Evolutionary conservation across 345 rosid species (phyloP).

Genomic region (Passiflora organensis): DNA sequence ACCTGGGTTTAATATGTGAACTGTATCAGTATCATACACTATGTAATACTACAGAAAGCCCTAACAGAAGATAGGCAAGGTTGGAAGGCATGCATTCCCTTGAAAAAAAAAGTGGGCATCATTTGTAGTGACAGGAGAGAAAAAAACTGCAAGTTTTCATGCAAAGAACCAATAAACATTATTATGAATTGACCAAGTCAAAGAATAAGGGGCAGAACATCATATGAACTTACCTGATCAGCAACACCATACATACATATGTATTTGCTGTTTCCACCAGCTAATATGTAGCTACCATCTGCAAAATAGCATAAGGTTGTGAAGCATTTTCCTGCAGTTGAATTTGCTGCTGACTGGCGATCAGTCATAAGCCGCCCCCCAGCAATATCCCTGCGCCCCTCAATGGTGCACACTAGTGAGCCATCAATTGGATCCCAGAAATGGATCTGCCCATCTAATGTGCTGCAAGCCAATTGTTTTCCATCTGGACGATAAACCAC

Average conservation of each 20-base stretch:
- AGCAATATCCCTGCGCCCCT: constrained; percentile 94
- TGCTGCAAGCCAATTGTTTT: constrained; percentile 80
- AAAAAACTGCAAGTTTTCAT: neutral
- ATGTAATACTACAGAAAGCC: no score
- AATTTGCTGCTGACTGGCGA: constrained; percentile 89
- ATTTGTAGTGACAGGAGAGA: no score
- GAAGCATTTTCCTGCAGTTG: constrained; percentile 92
- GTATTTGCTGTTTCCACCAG: constrained; percentile 93
- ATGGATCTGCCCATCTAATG: constrained; percentile 91
- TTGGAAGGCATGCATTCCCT: no score
- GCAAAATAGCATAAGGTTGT: constrained; percentile 88
- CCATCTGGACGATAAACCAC: constrained; percentile 94
- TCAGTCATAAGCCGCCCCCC: constrained; percentile 91
- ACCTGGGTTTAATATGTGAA: constrained; percentile 41
- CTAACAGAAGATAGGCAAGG: no score
- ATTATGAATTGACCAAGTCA: no score
- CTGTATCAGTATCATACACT: neutral
- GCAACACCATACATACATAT: constrained; percentile 94
- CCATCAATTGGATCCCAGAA: constrained; percentile 98
- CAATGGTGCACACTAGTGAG: constrained; percentile 78
- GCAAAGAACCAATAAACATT: neutral
- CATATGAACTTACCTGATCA: constrained; percentile 65
- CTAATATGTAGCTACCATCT: constrained; percentile 90
- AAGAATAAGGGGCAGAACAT: neutral
- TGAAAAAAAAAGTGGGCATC: no score